Base-by-base conservation (phyloP, 192 early-diverging fungal species). In the Funneliformis mosseae region DNA sequence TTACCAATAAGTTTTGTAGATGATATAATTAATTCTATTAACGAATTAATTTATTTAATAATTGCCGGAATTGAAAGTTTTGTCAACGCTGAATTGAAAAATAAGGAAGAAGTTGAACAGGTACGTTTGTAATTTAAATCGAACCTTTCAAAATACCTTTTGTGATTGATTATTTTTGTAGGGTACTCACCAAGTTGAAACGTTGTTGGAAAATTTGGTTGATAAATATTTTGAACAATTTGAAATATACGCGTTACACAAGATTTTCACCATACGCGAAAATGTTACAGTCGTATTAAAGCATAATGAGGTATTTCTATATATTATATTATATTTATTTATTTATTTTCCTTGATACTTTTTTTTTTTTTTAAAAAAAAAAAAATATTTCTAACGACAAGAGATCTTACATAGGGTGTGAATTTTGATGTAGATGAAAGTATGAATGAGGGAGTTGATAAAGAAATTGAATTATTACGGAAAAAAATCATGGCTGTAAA, bases 211-310 rank as follows among this genome's bases (percentile, higher is more conserved):
- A 80, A 84, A 92, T 33, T 85, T 91, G 6, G 91, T 97, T 70
- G 96, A 96, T 81, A 92, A 91, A 78, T 88, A 91, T 79, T 96
- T 96, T 89, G 96, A 96, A 83, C 88, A 90, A 41, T 94, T 94
- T 81, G 95, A 97, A 80, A 83, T 95, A 10, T 95, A 93, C 77
- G 88, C 87, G 0, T 85, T 93, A 75, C 88, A 91, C 61, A 94
- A 94, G 60, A 86, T 96, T 74, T 95, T 97, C 62, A 87, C 85
- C 45, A 82, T 96, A 33, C 93, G 92, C 3, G 80, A 85, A 18
- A 87, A 90, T 76, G 78, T 91, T 16, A 81, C 81, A 48, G 83
- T 92, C 41, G 79, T 83, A 4, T 83, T 93, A 4, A 85, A 88
- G 16, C 89, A 91, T 50, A 84, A 90, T 67, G 84, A 92, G 84